Conservation (phyloP, 1,284 basidiomycete genomes). For the Ganoderma resinaceum region DNA sequence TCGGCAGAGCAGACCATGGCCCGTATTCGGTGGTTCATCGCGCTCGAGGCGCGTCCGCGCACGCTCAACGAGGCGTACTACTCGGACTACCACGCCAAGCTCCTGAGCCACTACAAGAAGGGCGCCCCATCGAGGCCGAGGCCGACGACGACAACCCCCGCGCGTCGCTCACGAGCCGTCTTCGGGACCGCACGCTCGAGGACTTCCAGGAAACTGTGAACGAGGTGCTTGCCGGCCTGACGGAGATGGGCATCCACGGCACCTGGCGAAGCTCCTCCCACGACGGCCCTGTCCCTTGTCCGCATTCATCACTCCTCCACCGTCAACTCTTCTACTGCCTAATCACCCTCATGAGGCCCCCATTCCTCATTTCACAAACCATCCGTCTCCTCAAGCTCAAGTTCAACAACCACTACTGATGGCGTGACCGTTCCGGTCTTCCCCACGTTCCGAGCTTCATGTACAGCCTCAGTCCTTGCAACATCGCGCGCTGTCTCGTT, state of each 20-base stretch:
- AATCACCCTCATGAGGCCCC: too few relatives aligned
- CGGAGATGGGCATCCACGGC: slow-evolving; percentile 51
- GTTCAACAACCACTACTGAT: too few relatives aligned
- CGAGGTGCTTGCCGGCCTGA: slow-evolving; percentile 49
- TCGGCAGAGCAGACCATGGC: slow-evolving; percentile 48
- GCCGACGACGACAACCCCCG: slow-evolving; percentile 18
- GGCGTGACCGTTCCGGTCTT: too few relatives aligned
- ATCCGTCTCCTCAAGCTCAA: too few relatives aligned
- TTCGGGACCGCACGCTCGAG: slow-evolving; percentile 3
- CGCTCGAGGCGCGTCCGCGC: slow-evolving; percentile 41
- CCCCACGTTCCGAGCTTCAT: too few relatives aligned
- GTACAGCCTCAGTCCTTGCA: too few relatives aligned
- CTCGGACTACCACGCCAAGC: slow-evolving; percentile 39
- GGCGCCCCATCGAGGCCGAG: slow-evolving; percentile 17
- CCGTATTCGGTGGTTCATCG: slow-evolving; percentile 44
- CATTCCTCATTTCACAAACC: too few relatives aligned
- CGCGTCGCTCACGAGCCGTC: slow-evolving; percentile 13
- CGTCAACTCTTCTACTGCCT: too few relatives aligned
- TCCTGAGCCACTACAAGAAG: slow-evolving; percentile 37
- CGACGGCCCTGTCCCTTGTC: too few relatives aligned
- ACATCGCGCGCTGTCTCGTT: too few relatives aligned
- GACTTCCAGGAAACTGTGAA: slow-evolving; percentile 48
- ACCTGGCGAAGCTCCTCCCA: slow-evolving; percentile 60
- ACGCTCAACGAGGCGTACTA: slow-evolving; percentile 44
- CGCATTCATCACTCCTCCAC: too few relatives aligned